These are phyloP conservation scores for Cyclocybe aegerita DNA, from an alignment of 768 basidiomycete species.

Conservation along the genomic window DNA sequence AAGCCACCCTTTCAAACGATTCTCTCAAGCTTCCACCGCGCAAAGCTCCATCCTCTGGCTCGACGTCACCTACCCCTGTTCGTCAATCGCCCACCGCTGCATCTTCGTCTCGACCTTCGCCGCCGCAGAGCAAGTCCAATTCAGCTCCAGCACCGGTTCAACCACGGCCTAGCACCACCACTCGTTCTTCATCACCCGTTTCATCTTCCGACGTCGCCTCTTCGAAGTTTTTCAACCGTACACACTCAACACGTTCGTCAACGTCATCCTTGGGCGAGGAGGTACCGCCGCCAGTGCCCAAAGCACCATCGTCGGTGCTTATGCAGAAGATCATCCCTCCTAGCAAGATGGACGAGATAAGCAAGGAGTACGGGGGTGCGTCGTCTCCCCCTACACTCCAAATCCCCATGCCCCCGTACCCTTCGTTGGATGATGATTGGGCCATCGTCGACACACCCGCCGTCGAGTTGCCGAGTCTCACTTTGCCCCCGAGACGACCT, in stretches of 20 bases:
- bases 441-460: conserved; percentile 31
- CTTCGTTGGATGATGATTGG: conserved; percentile 27
- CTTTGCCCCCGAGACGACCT: conserved; percentile 35
- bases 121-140: conserved; percentile 1
- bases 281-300: conserved; percentile 36
- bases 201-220: conserved; percentile 56
- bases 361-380: neutral
- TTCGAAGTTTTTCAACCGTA: conserved; percentile 46
- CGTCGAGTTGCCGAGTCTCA: conserved; percentile 34
- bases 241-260: conserved; percentile 49
- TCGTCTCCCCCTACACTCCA: neutral
- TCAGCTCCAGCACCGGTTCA: conserved; percentile 1
- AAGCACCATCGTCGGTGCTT: conserved; percentile 15
- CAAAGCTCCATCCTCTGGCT: neutral
- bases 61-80: neutral
- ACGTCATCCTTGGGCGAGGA: conserved; percentile 53
- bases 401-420: neutral
- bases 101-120: neutral
- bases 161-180: conserved; percentile 45
- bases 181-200: conserved; percentile 60
- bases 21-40: neutral
- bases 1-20: neutral
- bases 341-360: conserved; percentile 43
- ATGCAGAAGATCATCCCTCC: conserved; percentile 56
- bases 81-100: neutral